phyloP scores from a whole-genome alignment of 2,329 filamentous ascomycete genomes.

The Sphaerulina populicola region DNA sequence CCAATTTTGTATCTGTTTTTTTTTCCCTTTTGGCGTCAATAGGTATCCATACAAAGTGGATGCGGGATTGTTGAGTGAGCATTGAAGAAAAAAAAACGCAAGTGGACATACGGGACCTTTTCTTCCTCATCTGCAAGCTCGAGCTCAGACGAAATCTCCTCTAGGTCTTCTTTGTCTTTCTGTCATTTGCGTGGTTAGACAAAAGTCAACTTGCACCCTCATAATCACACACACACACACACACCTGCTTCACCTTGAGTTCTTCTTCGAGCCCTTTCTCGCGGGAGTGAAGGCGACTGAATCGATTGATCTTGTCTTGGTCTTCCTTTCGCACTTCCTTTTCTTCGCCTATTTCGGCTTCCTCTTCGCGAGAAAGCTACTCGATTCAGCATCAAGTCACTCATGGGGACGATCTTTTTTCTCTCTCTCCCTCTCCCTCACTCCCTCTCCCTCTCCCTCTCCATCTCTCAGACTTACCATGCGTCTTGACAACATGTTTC shows the following conservation, averaged over 20 bases:
- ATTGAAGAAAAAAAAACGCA: not conserved
- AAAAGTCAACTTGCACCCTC: not conserved
- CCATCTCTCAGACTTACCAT: slow-evolving; percentile 8
- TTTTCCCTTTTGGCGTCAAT: slow-evolving; percentile 13
- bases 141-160: slow-evolving; percentile 82
- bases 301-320: slow-evolving; percentile 97
- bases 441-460: not conserved
- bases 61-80: no score
- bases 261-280: slow-evolving; percentile 72
- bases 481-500: slow-evolving; percentile 14
- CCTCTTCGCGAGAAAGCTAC: slow-evolving; percentile 89
- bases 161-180: slow-evolving; percentile 98
- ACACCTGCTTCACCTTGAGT: slow-evolving; percentile 66
- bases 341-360: slow-evolving; percentile 67
- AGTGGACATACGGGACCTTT: slow-evolving; percentile 66
- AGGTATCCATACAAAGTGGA: not conserved
- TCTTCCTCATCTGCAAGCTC: slow-evolving; percentile 95
- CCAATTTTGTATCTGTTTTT: slow-evolving; percentile 82
- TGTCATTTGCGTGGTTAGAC: slow-evolving; percentile 34
- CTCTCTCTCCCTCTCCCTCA: not conserved
- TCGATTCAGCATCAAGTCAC: not conserved
- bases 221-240: slow-evolving; percentile 28
- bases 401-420: not conserved
- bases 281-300: slow-evolving; percentile 86
- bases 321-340: slow-evolving; percentile 92